A percentile compares a stretch with the other conserved stretches of the same genome.
phyloP scores from a whole-genome alignment of 2,329 filamentous ascomycete species.

The Aspergillus transmontanensis region DNA sequence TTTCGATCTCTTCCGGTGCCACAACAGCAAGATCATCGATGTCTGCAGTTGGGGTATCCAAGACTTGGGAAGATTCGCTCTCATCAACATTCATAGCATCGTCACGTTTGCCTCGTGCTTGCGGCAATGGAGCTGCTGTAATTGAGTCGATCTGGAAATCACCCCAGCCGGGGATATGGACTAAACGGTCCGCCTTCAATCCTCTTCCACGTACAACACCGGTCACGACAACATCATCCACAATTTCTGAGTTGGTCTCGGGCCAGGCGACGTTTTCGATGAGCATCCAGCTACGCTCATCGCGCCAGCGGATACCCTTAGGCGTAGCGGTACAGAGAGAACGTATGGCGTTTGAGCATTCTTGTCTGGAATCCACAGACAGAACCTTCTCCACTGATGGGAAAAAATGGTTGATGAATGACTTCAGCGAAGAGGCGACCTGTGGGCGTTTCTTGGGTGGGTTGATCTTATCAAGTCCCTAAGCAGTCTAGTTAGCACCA shows the following conservation, averaged over 20 bases:
- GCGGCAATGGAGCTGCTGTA: slow-evolving; percentile 69
- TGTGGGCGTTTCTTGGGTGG: slow-evolving; percentile 76
- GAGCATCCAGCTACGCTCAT: slow-evolving; percentile 94
- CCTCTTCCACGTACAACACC: slow-evolving; percentile 84
- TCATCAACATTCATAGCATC: slow-evolving; percentile 71
- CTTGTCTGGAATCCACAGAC: slow-evolving; percentile 83
- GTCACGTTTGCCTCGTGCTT: slow-evolving; percentile 54
- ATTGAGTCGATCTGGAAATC: slow-evolving; percentile 92
- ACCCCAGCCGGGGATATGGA: slow-evolving; percentile 93
- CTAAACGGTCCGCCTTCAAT: slow-evolving; percentile 83
- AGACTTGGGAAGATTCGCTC: slow-evolving; percentile 50
- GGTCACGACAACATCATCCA: slow-evolving; percentile 70
- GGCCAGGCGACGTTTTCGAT: slow-evolving; percentile 79
- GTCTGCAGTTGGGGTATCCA: slow-evolving; percentile 75
- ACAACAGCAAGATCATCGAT: slow-evolving; percentile 81
- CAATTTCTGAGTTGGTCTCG: slow-evolving; percentile 49
- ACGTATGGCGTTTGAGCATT: slow-evolving; percentile 86
- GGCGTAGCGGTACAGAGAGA: slow-evolving; percentile 89
- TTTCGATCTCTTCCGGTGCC: slow-evolving; percentile 81
- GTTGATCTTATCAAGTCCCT: slow-evolving; percentile 73
- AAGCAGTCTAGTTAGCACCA: slow-evolving; percentile 4
- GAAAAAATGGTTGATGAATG: slow-evolving; percentile 93
- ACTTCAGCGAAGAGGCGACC: slow-evolving; percentile 80
- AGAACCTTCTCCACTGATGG: slow-evolving; percentile 89
- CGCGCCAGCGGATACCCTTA: slow-evolving; percentile 93